Conservation (phyloP, 352 stramenopile species). For the Stephanocyclus meneghinianus region DNA sequence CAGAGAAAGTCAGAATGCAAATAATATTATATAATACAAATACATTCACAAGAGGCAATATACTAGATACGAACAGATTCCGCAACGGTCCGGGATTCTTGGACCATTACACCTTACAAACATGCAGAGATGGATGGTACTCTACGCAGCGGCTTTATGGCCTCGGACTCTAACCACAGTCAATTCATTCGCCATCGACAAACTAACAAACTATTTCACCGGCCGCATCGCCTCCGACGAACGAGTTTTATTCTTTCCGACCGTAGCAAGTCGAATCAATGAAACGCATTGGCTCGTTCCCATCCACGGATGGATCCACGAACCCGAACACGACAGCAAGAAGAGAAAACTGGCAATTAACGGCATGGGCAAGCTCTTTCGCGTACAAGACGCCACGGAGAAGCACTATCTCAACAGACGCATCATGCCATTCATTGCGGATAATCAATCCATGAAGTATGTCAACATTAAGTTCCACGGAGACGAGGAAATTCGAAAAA, state of each 20-base stretch:
- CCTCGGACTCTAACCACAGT: not conserved
- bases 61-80: not conserved
- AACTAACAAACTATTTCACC: constrained; percentile 32
- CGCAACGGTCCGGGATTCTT: not conserved
- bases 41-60: too few relatives aligned
- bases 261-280: constrained; percentile 22
- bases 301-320: constrained; percentile 55
- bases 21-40: too few relatives aligned
- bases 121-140: not conserved
- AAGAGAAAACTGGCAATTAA: constrained; percentile 37
- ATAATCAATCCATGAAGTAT: constrained; percentile 48
- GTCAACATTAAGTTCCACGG: constrained; percentile 23
- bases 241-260: constrained; percentile 53
- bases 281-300: constrained; percentile 36
- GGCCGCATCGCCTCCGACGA: constrained; percentile 45
- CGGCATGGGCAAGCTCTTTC: constrained; percentile 31
- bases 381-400: constrained; percentile 21
- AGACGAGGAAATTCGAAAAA: constrained; percentile 4
- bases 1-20: too few relatives aligned
- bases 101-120: not conserved
- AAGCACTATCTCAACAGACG: constrained; percentile 39
- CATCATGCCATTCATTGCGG: constrained; percentile 44
- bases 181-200: constrained; percentile 20
- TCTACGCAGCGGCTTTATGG: constrained; percentile 3
- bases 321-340: constrained; percentile 40